A percentile compares a stretch with the other conserved stretches of the same genome.
Evolutionary conservation across 768 basidiomycete species (phyloP).

Genomic region (Pholiota microspora): DNA sequence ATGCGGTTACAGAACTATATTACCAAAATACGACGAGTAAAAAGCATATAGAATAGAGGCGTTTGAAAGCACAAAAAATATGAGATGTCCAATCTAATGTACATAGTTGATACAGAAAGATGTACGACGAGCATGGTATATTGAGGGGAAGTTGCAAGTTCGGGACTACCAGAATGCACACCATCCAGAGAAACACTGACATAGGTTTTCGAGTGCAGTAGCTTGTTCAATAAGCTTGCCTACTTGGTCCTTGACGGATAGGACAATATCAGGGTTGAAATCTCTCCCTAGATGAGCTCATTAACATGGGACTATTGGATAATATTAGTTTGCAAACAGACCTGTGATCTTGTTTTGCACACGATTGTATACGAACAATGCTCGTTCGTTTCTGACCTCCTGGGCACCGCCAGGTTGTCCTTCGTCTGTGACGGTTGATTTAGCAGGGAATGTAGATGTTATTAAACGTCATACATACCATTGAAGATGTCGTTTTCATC

Average conservation of each 20-base stretch:
- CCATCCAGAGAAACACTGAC: slow-evolving; percentile 97
- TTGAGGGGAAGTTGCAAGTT: slow-evolving; percentile 1
- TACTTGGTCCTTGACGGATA: slow-evolving; percentile 83
- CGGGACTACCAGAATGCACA: slow-evolving; percentile 72
- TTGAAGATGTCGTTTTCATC: slow-evolving; percentile 95
- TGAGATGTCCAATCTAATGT: slow-evolving; percentile 15
- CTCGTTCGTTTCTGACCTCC: slow-evolving; percentile 90
- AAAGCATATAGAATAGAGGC: neutral
- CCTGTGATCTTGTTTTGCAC: slow-evolving; percentile 95
- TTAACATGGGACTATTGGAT: neutral
- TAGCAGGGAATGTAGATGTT: neutral
- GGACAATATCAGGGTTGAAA: slow-evolving; percentile 79
- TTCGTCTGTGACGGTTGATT: slow-evolving; percentile 28
- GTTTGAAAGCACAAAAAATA: neutral
- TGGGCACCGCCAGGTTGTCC: slow-evolving; percentile 64
- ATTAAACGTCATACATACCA: slow-evolving; percentile 43
- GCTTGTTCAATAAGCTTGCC: slow-evolving; percentile 93
- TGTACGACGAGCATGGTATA: slow-evolving; percentile 7
- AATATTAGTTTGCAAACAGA: slow-evolving; percentile 26
- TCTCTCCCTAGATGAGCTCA: slow-evolving; percentile 64
- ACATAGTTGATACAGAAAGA: slow-evolving; percentile 16
- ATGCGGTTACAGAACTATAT: too few species aligned
- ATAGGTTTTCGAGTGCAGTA: slow-evolving; percentile 91
- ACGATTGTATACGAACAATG: slow-evolving; percentile 89
- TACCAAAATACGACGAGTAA: too few species aligned